A percentile compares a stretch with the other conserved stretches of the same genome.
Evolutionary conservation across 2,329 filamentous ascomycete species (phyloP).

Genomic region (Fusarium coicis): DNA sequence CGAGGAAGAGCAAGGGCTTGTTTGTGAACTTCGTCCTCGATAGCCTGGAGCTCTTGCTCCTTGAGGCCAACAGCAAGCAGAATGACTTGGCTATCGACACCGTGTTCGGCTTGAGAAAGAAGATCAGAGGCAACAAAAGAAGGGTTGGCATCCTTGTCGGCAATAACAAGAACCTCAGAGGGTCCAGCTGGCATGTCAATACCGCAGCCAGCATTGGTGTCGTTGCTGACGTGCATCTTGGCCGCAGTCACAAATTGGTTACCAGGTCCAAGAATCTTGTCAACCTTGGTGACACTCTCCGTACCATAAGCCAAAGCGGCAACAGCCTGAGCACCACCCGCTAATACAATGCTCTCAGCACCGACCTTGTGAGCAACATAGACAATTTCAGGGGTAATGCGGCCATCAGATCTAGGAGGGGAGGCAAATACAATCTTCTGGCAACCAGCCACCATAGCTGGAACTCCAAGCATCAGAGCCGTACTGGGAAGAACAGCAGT

Average conservation of each 20-base stretch:
- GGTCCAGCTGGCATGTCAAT: conserved; percentile 99
- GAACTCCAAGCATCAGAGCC: conserved; percentile 96
- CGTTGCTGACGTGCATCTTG: conserved; percentile 98
- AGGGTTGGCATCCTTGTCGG: conserved; percentile 87
- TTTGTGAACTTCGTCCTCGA: conserved; percentile 89
- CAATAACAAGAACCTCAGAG: conserved; percentile 95
- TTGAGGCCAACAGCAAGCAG: conserved; percentile 84
- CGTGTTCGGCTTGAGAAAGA: conserved; percentile 95
- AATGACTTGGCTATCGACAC: conserved; percentile 94
- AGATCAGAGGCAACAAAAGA: conserved; percentile 96
- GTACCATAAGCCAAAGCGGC: conserved; percentile 98
- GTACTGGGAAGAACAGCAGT: conserved; percentile 98
- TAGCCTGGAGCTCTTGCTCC: conserved; percentile 78
- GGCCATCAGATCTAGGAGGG: conserved; percentile 88
- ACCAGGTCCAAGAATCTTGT: conserved; percentile 97
- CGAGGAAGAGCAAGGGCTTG: conserved; percentile 89
- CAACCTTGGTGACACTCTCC: conserved; percentile 92
- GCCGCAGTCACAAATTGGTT: conserved; percentile 99
- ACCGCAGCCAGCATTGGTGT: conserved; percentile 92
- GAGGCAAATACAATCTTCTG: conserved; percentile 94
- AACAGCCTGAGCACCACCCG: conserved; percentile 93
- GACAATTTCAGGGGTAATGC: conserved; percentile 94
- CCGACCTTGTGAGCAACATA: conserved; percentile 98
- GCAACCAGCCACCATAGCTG: conserved; percentile 97
- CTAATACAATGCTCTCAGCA: conserved; percentile 93